phyloP scores from a whole-genome alignment of 2,329 filamentous ascomycete genomes.

The Fonsecaea nubica region DNA sequence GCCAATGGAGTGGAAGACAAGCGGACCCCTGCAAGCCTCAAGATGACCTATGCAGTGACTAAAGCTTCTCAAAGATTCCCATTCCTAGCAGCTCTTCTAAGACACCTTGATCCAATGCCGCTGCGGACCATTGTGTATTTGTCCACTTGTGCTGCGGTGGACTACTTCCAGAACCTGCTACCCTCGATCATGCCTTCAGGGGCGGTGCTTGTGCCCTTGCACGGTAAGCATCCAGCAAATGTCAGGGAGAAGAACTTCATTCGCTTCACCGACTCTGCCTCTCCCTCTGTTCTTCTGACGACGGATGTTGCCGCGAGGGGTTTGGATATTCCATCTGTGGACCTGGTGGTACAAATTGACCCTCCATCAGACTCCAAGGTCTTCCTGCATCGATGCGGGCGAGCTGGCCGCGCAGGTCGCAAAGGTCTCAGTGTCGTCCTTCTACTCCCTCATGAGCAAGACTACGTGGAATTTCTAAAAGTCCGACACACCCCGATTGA shows the following conservation, averaged over 20 bases:
- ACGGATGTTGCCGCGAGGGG: conserved; percentile 92
- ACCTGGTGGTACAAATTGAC: conserved; percentile 88
- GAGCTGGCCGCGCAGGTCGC: conserved; percentile 67
- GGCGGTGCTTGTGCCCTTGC: conserved; percentile 77
- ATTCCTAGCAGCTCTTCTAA: conserved; percentile 72
- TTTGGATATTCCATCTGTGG: conserved; percentile 88
- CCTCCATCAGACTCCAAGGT: conserved; percentile 87
- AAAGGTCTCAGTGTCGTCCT: conserved; percentile 85
- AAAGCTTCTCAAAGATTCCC: conserved; percentile 82
- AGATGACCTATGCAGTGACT: conserved; percentile 82
- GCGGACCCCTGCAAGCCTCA: conserved; percentile 84
- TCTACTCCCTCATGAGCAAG: conserved; percentile 86
- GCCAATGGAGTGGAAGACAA: conserved; percentile 78
- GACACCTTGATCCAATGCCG: conserved; percentile 72
- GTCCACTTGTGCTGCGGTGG: conserved; percentile 91
- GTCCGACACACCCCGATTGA: conserved; percentile 84
- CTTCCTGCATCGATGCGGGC: conserved; percentile 70
- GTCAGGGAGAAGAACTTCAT: conserved; percentile 87
- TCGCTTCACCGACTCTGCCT: conserved; percentile 75
- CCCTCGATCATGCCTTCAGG: conserved; percentile 70
- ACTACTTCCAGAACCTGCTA: conserved; percentile 87
- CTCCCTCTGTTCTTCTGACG: conserved; percentile 82
- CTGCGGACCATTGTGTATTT: conserved; percentile 90
- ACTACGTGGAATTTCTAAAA: conserved; percentile 85
- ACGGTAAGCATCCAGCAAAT: conserved; percentile 89